These are phyloP conservation scores for Epichloe hybrida DNA, from an alignment of 2,329 filamentous ascomycete genomes.

Conservation along the genomic window DNA sequence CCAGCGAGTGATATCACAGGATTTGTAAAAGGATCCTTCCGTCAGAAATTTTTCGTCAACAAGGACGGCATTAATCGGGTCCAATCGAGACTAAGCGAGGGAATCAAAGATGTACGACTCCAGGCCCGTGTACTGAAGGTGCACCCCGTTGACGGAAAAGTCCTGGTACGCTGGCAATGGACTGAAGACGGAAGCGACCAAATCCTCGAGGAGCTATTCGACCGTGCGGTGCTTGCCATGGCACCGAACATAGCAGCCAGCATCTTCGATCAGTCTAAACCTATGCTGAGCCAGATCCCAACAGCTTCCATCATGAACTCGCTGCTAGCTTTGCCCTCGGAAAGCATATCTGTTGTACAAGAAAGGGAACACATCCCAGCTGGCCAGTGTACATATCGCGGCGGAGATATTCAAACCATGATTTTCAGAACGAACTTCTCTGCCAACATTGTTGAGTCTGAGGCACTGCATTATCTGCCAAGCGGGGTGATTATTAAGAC, in stretches of 20 bases:
- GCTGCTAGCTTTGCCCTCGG: conserved; percentile 18
- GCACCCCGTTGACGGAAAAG: conserved; percentile 10
- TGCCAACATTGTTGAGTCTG: conserved; percentile 23
- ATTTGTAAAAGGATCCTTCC: conserved; percentile 34
- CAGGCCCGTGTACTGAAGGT: conserved; percentile 24
- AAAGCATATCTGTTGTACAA: conserved; percentile 3
- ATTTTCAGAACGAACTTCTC: conserved; percentile 22
- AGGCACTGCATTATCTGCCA: conserved; percentile 37
- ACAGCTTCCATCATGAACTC: conserved; percentile 34
- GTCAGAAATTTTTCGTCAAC: conserved; percentile 37
- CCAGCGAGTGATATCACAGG: conserved; percentile 38
- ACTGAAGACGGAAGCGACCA: conserved; percentile 5
- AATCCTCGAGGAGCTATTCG: conserved; percentile 26
- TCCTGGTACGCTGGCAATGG: conserved; percentile 23
- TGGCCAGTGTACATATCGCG: conserved; percentile 15
- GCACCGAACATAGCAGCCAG: conserved; percentile 37
- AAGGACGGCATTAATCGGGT: conserved; percentile 35
- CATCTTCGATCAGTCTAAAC: conserved; percentile 30
- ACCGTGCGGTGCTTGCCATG: conserved; percentile 39
- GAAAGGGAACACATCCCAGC: conserved; percentile 3
- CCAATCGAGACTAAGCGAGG: conserved; percentile 29
- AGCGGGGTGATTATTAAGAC: conserved; percentile 40
- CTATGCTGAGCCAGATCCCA: conserved; percentile 29
- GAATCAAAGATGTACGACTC: conserved; percentile 26
- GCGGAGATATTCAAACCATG: conserved; percentile 18